Conservation (phyloP, 345 rosid genomes). For the Brassica juncea region DNA sequence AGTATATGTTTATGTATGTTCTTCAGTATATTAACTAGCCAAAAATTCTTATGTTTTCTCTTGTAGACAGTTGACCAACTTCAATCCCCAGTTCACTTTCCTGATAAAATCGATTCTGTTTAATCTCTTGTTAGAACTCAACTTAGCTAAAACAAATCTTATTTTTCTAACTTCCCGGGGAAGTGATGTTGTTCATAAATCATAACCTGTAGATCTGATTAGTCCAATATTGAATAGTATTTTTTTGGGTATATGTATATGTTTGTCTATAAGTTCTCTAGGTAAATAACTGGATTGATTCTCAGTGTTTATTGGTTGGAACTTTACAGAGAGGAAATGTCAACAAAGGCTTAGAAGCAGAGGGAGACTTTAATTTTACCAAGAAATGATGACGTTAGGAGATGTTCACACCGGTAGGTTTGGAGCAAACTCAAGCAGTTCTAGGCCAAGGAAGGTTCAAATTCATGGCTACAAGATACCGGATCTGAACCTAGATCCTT, state of each 20-base stretch:
- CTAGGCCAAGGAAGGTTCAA: conserved; percentile 33
- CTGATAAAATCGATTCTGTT: background rate
- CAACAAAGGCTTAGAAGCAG: conserved; percentile 31
- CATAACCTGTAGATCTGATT: background rate
- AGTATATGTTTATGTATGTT: conserved; percentile 6
- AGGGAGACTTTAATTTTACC: background rate
- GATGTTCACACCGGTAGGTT: conserved; percentile 30
- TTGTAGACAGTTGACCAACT: background rate
- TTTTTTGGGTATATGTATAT: background rate
- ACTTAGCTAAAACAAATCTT: background rate
- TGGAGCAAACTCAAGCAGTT: conserved; percentile 15
- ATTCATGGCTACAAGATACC: conserved; percentile 29
- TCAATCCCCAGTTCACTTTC: background rate
- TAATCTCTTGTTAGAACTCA: conserved; percentile 2
- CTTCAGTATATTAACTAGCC: background rate
- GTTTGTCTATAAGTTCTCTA: background rate
- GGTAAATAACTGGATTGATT: background rate
- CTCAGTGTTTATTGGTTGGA: background rate
- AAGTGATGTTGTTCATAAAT: background rate
- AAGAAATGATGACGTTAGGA: conserved; percentile 34
- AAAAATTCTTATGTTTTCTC: background rate
- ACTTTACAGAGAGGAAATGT: conserved; percentile 41
- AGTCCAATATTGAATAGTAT: background rate
- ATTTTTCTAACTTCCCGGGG: background rate
- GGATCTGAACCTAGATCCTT: conserved; percentile 36